phyloP scores from a whole-genome alignment of 225 moss, liverwort and hornwort species.

The Bryoerythrophyllum caledonicum region DNA sequence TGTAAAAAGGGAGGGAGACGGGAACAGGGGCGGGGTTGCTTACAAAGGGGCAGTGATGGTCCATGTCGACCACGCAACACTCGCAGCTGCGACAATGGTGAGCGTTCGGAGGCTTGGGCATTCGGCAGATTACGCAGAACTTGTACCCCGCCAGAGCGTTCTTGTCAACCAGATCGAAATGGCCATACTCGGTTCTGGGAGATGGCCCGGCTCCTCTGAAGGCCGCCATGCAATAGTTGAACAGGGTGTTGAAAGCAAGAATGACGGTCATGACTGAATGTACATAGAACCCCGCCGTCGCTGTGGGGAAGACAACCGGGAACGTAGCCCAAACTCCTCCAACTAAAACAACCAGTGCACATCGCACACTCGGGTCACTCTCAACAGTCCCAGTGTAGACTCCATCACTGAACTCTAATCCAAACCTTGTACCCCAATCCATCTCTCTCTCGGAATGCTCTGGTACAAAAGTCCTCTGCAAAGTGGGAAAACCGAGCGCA shows the following conservation, averaged over 20 bases:
- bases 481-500: neutral
- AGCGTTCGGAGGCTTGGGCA: constrained; percentile 80
- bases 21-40: constrained; percentile 20
- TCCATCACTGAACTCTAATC: neutral
- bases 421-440: neutral
- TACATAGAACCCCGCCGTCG: constrained; percentile 53
- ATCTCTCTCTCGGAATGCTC: neutral
- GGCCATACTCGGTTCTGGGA: constrained; percentile 63
- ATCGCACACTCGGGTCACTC: neutral
- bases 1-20: neutral
- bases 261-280: constrained; percentile 62
- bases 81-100: constrained; percentile 94
- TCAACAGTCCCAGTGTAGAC: neutral
- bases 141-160: constrained; percentile 80
- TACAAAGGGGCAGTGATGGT: constrained; percentile 99
- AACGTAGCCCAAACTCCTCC: constrained; percentile 95
- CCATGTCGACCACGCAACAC: constrained; percentile 93
- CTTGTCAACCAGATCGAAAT: constrained; percentile 58
- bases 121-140: constrained; percentile 70
- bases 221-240: constrained; percentile 80
- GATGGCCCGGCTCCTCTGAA: constrained; percentile 71
- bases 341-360: constrained; percentile 45
- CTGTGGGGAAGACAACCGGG: constrained; percentile 75
- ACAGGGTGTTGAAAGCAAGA: constrained; percentile 81
- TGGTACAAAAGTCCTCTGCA: neutral